Conservation (phyloP, 305 asterid species). For the Fraxinus angustifolia region DNA sequence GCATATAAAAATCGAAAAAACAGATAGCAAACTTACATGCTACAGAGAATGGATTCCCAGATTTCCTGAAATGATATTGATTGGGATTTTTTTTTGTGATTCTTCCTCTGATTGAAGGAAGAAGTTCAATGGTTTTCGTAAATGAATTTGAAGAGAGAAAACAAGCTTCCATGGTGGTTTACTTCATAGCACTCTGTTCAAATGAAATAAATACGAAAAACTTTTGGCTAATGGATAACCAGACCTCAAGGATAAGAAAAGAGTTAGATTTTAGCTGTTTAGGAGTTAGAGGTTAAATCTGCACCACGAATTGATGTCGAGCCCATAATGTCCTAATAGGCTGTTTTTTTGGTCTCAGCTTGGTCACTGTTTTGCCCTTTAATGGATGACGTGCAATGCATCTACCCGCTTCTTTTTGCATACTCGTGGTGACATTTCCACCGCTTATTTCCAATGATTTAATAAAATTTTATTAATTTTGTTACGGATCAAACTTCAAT, state of each 20-base stretch:
- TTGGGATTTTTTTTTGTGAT: conserved; percentile 24
- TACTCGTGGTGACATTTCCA: background rate
- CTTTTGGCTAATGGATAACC: conserved; percentile 6
- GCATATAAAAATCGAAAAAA: background rate
- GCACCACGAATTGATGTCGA: conserved; percentile 37
- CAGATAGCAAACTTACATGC: conserved; percentile 41
- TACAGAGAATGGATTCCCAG: conserved; percentile 37
- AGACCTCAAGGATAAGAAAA: conserved; percentile 26
- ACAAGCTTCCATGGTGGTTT: conserved; percentile 57
- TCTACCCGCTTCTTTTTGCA: conserved; percentile 26
- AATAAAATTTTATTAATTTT: too few relatives aligned
- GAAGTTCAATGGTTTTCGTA: conserved; percentile 36
- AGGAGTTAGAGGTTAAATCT: conserved; percentile 29
- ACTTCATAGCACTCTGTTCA: background rate
- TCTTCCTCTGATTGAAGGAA: conserved; percentile 34
- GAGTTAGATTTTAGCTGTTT: conserved; percentile 3
- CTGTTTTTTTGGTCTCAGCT: conserved; percentile 18
- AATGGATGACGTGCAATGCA: conserved; percentile 31
- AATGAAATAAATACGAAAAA: background rate
- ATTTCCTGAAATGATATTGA: conserved; percentile 30
- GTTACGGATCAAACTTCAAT: too few relatives aligned
- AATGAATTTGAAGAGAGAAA: conserved; percentile 60
- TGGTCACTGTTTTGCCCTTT: conserved; percentile 24
- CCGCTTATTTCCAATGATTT: background rate
- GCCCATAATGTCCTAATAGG: conserved; percentile 41